phyloP scores from a whole-genome alignment of 208 protist species.

The Vickermania spadyakhi region DNA sequence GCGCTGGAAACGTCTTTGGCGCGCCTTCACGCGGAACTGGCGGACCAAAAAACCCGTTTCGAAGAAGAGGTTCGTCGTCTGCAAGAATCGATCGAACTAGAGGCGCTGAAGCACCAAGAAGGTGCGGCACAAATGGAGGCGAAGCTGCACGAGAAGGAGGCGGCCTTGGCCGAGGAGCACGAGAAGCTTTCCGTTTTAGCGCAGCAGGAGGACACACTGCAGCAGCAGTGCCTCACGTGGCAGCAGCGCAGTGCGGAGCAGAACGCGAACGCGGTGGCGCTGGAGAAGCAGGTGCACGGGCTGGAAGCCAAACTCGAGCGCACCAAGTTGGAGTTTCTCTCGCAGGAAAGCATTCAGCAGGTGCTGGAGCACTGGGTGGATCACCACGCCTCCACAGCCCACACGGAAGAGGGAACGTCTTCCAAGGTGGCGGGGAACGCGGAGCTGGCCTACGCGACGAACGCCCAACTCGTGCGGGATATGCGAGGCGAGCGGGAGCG shows the following conservation, averaged over 20 bases:
- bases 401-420: background rate
- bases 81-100: background rate
- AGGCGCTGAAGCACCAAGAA: background rate
- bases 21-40: background rate
- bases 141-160: background rate
- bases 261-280: slow-evolving; percentile 9
- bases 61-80: background rate
- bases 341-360: background rate
- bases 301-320: background rate
- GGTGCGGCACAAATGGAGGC: background rate
- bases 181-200: background rate
- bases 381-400: background rate
- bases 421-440: background rate
- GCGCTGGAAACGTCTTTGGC: background rate
- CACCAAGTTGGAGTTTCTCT: background rate
- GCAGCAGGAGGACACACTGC: background rate
- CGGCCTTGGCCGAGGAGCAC: background rate
- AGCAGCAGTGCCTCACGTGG: background rate
- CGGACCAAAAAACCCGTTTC: background rate
- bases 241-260: slow-evolving; percentile 1
- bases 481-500: background rate
- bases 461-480: background rate
- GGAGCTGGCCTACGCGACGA: background rate
- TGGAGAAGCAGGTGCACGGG: slow-evolving; percentile 22
- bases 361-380: background rate